These are phyloP conservation scores for Neodidymelliopsis sp. DNA, from an alignment of 2,329 filamentous ascomycete species.

Conservation along the genomic window DNA sequence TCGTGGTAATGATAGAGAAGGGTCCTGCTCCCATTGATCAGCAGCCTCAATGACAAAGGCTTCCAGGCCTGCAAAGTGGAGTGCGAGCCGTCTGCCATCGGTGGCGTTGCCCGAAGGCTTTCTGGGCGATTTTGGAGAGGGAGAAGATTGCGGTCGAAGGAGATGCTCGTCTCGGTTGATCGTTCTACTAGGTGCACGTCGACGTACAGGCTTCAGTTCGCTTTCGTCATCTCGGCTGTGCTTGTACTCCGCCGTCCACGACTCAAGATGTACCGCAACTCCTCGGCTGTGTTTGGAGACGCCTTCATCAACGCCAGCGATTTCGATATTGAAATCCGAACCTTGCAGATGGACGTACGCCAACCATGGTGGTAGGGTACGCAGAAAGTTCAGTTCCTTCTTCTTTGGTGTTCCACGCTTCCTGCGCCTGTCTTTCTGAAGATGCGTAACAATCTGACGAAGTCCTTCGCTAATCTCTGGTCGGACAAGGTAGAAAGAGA, in stretches of 20 bases:
- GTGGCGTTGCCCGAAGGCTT: constrained; percentile 59
- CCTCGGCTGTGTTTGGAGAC: constrained; percentile 85
- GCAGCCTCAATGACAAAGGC: constrained; percentile 88
- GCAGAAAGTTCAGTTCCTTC: constrained; percentile 67
- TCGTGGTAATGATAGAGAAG: constrained; percentile 84
- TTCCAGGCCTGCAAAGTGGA: constrained; percentile 85
- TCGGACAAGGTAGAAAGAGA: constrained; percentile 86
- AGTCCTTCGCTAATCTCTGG: constrained; percentile 93
- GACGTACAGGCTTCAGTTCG: constrained; percentile 65
- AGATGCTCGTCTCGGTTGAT: constrained; percentile 68
- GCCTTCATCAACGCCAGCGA: constrained; percentile 84
- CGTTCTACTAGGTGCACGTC: constrained; percentile 74
- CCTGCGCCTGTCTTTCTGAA: constrained; percentile 61
- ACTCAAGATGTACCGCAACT: constrained; percentile 84
- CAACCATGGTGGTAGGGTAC: constrained; percentile 83
- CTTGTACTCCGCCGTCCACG: constrained; percentile 87
- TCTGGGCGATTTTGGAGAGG: constrained; percentile 58
- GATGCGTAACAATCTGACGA: constrained; percentile 86
- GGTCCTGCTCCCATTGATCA: constrained; percentile 83
- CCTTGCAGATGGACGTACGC: constrained; percentile 84
- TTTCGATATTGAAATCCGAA: constrained; percentile 86
- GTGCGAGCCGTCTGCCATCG: constrained; percentile 81
- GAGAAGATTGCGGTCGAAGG: constrained; percentile 59
- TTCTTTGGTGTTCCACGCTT: constrained; percentile 51
- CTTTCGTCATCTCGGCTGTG: constrained; percentile 76